Evolutionary conservation across 2,329 filamentous ascomycete genomes (phyloP).

Genomic region (Microsporum audouinii): DNA sequence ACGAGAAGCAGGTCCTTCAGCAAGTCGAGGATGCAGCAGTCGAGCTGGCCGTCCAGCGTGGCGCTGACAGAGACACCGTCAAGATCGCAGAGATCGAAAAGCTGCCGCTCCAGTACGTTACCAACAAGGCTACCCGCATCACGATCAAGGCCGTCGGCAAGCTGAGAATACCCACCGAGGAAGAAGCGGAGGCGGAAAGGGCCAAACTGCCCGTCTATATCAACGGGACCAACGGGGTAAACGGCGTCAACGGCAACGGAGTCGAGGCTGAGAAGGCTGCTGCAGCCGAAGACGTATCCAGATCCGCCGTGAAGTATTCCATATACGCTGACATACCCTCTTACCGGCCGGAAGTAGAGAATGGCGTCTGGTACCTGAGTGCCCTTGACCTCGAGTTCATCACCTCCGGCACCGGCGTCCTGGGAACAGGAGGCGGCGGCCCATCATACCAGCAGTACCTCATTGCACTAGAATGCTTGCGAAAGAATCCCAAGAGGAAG

Average conservation of each 20-base stretch:
- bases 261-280: conserved; percentile 11
- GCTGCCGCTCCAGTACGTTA: conserved; percentile 29
- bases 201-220: neutral
- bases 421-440: conserved; percentile 33
- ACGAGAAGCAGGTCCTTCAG: conserved; percentile 17
- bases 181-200: neutral
- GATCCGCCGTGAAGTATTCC: conserved; percentile 10
- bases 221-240: neutral
- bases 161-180: conserved; percentile 24
- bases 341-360: conserved; percentile 25
- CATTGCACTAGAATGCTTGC: conserved; percentile 31
- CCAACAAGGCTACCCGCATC: conserved; percentile 25
- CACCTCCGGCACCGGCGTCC: conserved; percentile 27
- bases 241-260: conserved; percentile 5
- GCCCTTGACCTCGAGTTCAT: conserved; percentile 30
- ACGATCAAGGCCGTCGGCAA: conserved; percentile 32
- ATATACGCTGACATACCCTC: conserved; percentile 19
- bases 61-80: conserved; percentile 25
- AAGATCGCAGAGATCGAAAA: conserved; percentile 36
- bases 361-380: conserved; percentile 28
- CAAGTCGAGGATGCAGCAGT: conserved; percentile 17
- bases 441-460: conserved; percentile 38
- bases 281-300: conserved; percentile 4
- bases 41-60: conserved; percentile 16
- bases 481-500: conserved; percentile 23